Evolutionary conservation across 176 grass and related monocot species (phyloP), one percentile per base, ranked within the genome.

Genomic region (Carex myosuroides): DNA sequence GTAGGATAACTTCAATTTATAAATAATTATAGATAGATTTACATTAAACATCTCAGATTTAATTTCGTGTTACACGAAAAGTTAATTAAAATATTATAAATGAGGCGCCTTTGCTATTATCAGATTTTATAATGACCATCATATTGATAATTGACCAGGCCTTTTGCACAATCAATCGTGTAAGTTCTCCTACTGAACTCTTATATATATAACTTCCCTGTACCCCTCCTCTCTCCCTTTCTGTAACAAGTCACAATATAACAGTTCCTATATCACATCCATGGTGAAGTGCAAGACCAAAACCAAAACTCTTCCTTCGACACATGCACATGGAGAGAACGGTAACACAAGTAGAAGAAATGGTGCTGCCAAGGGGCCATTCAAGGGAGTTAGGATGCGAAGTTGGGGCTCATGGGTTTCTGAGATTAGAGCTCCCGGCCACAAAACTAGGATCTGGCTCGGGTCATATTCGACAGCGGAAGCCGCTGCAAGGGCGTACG

Each of bases 351-450:
- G 73, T 24, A 71, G 33, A 39, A 78, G 14, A 9, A 78, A 52
- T 57, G 73, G 52, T 57, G 52, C 57, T 56, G 13, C 52, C 12
- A 91, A 69, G 87, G 91, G 86, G 86, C 80, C 87, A 72, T 97
- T 94, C 90, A 97, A 94, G 91, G 94, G 94, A 13, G 94, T 97
- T 61, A 62, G 94, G 62, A 97, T 97, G 94, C 70, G 94, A 84
- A 97, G 92, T 83, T 97, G 94, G 94, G 94, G 94, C 0, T 94
- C 94, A 9, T 97, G 94, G 94, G 94, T 97, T 60, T 97, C 94
- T 33, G 94, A 97, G 92, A 90, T 97, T 62, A 79, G 92, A 16
- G 92, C 92, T 29, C 94, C 94, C 5, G 85, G 83, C 13, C 94
- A 94, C 85, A 97, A 97, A 88, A 92, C 90, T 17, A 48, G 94